Percentiles rank a stretch among this genome's conserved stretches.
phyloP scores from a whole-genome alignment of 805 yeast genomes.

The Hanseniaspora occidentalis region DNA sequence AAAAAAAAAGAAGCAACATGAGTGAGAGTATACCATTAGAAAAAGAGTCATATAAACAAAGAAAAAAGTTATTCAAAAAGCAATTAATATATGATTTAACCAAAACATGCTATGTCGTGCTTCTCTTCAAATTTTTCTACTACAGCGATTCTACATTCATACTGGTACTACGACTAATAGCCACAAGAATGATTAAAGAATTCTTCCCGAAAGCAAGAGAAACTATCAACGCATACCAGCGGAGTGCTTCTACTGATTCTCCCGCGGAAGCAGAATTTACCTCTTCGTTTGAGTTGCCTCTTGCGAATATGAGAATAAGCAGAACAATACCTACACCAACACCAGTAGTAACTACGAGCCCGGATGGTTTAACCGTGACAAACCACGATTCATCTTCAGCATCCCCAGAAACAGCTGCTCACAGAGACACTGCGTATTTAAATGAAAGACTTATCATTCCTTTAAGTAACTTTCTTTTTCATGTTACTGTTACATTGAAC shows the following conservation, averaged over 20 bases:
- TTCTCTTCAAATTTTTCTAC: constrained; percentile 4
- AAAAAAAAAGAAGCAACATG: too few species aligned
- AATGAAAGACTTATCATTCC: background rate
- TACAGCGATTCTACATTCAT: constrained; percentile 5
- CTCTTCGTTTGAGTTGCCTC: too few species aligned
- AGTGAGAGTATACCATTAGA: too few species aligned
- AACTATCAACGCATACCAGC: background rate
- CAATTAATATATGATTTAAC: background rate
- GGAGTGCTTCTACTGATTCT: background rate
- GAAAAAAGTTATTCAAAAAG: background rate
- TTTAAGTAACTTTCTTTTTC: background rate
- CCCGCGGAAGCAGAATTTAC: too few species aligned
- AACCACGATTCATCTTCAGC: too few species aligned
- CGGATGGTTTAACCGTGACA: too few species aligned
- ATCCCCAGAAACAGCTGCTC: too few species aligned
- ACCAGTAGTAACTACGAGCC: too few species aligned
- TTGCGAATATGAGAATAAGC: too few species aligned
- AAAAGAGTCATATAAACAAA: constrained; percentile 3
- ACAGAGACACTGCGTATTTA: too few species aligned
- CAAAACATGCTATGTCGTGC: background rate
- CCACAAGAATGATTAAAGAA: constrained; percentile 1
- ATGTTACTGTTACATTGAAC: background rate
- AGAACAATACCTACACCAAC: too few species aligned
- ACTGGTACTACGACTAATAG: constrained; percentile 2
- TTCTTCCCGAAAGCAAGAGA: background rate